Base-by-base conservation (phyloP, 2,329 filamentous ascomycete species). In the Coccinonectria pachysandricola region DNA sequence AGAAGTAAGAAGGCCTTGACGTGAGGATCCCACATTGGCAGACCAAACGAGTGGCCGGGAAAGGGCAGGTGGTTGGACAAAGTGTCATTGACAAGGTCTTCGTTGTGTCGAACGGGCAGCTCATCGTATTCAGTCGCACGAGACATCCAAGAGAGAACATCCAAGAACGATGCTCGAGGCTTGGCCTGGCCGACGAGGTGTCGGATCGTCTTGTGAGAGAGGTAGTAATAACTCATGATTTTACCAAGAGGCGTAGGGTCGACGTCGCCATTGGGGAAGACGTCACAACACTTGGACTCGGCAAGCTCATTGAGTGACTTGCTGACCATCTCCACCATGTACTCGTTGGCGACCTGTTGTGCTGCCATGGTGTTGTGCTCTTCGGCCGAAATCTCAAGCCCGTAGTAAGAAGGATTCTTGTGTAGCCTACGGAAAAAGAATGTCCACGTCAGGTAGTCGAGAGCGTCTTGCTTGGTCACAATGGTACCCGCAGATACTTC, bases 191-290 rank as follows among this genome's bases (percentile, higher is more conserved):
- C 68, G 37, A 82, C 74, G 6, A 98, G 71, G 45, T 85, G 78
- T 2, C 91, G 82, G 45, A 98, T 86, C 0, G 91, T 98, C 56
- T 82, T 82, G 60, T 98, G 91, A 0, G 87, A 92, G 24, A 91
- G 76, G 50, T 98, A 98, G 66, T 98, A 98, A 65, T 96, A 98
- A 53, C 83, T 93, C 85, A 96, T 95, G 49, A 98, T 96, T 62
- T 94, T 95, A 45, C 91, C 91, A 6, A 96, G 69, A 0, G 88
- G 79, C 0, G 91, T 96, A 1, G 88, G 65, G 42, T 94, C 82
- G 15, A 98, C 77, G 42, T 94, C 81, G 21, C 88, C 88, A 39
- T 91, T 94, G 22, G 79, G 77, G 45, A 84, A 80, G 3, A 92
- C 68, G 11, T 78, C 68, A 10, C 94, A 75, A 59, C 91, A 98